Percentiles rank a stretch among this genome's conserved stretches.
phyloP scores from a whole-genome alignment of 768 basidiomycete genomes.

The Lentinula boryana region DNA sequence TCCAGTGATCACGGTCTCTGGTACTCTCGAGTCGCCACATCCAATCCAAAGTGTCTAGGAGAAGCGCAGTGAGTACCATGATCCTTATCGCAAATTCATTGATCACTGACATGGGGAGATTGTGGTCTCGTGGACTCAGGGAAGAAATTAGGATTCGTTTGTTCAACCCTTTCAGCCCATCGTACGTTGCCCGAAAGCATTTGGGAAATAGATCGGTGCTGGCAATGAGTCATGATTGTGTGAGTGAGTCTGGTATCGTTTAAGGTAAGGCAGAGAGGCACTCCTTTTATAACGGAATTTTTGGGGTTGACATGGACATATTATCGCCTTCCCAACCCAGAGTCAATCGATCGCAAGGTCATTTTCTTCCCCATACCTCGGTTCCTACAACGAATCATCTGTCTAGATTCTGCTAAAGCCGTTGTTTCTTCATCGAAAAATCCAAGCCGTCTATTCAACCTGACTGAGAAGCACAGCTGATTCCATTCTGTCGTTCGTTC shows the following conservation, averaged over 20 bases:
- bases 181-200: neutral
- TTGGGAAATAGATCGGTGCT: neutral
- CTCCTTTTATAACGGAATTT: neutral
- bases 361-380: too few species aligned
- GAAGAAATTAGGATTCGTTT: neutral
- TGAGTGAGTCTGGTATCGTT: neutral
- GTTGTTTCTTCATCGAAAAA: too few species aligned
- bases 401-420: too few species aligned
- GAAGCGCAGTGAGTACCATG: neutral
- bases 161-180: neutral
- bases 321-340: too few species aligned
- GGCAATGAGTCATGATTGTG: neutral
- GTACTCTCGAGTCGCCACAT: slow-evolving; percentile 82
- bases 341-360: too few species aligned
- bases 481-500: too few species aligned
- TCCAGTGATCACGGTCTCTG: slow-evolving; percentile 67
- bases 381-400: too few species aligned
- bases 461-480: too few species aligned
- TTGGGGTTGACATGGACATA: too few species aligned
- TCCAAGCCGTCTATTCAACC: too few species aligned
- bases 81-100: neutral
- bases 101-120: neutral
- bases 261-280: neutral
- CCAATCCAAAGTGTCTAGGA: slow-evolving; percentile 70
- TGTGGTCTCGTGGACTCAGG: neutral